A percentile compares a stretch with the other conserved stretches of the same genome.
Conservation (phyloP, 2,329 filamentous ascomycete species). For the Ophiocordyceps camponoti-saundersi region DNA sequence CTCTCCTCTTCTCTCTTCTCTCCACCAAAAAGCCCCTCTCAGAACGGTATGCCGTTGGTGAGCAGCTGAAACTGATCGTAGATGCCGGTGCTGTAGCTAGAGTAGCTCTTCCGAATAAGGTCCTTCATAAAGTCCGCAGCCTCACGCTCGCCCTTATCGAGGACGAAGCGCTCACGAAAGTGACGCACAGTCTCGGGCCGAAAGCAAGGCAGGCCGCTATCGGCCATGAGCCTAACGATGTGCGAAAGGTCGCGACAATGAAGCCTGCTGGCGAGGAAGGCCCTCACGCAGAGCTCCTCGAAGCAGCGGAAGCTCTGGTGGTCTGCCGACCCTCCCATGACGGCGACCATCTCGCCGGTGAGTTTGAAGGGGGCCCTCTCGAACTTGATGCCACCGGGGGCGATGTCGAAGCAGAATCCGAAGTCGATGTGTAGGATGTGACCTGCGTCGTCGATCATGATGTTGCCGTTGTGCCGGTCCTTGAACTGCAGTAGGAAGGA, state of each 20-base stretch:
- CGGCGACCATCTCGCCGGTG: constrained; percentile 93
- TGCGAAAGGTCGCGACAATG: constrained; percentile 81
- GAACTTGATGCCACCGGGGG: constrained; percentile 90
- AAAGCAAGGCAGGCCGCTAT: constrained; percentile 91
- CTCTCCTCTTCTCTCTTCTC: too few species aligned
- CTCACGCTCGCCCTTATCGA: constrained; percentile 82
- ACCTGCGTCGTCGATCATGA: constrained; percentile 95
- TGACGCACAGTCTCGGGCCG: constrained; percentile 89
- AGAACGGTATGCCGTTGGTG: constrained; percentile 96
- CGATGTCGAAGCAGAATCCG: constrained; percentile 98
- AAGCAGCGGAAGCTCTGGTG: constrained; percentile 91
- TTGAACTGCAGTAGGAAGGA: constrained; percentile 97
- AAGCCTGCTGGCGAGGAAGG: constrained; percentile 75
- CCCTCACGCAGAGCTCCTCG: constrained; percentile 89
- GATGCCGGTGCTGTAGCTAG: constrained; percentile 78
- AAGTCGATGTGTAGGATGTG: constrained; percentile 99
- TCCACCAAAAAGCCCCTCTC: too few species aligned
- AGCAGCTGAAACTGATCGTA: constrained; percentile 97
- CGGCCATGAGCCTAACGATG: constrained; percentile 88
- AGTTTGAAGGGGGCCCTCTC: constrained; percentile 98
- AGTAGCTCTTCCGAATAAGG: constrained; percentile 76
- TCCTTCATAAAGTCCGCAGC: constrained; percentile 89
- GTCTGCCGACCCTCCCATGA: constrained; percentile 79
- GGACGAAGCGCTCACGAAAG: constrained; percentile 81
- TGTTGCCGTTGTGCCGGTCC: constrained; percentile 97